Percentiles rank a stretch among this genome's conserved stretches.
These are phyloP conservation scores for Begonia masoniana DNA, from an alignment of 306 rosid genomes.

Conservation along the genomic window DNA sequence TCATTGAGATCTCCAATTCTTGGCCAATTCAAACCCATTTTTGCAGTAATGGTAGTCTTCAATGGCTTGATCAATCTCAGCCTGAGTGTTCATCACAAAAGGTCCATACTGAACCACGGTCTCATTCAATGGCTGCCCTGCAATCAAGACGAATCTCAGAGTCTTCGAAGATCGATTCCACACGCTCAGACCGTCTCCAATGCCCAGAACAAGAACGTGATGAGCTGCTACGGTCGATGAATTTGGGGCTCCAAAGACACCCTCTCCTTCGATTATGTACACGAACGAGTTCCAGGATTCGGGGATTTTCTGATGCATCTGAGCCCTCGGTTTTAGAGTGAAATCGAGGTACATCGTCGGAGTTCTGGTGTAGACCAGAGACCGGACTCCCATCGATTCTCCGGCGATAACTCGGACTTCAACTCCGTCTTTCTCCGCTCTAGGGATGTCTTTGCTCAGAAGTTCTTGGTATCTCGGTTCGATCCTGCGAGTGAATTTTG, in stretches of 20 bases:
- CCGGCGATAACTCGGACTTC: conserved; percentile 86
- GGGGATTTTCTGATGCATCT: conserved; percentile 59
- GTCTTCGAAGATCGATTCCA: conserved; percentile 60
- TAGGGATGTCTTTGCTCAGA: conserved; percentile 56
- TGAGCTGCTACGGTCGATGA: conserved; percentile 39
- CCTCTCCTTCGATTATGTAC: conserved; percentile 85
- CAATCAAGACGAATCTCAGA: conserved; percentile 69
- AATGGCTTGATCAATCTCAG: conserved; percentile 74
- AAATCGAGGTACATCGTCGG: conserved; percentile 93
- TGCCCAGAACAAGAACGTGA: conserved; percentile 66
- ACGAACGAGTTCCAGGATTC: conserved; percentile 83
- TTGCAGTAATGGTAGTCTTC: conserved; percentile 69
- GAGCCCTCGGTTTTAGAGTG: conserved; percentile 63
- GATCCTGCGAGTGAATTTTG: conserved; percentile 31
- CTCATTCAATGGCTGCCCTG: conserved; percentile 83
- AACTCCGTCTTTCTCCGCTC: conserved; percentile 55
- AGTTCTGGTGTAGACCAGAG: conserved; percentile 76
- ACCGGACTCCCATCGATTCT: conserved; percentile 73
- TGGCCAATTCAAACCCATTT: conserved; percentile 92
- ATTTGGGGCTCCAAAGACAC: conserved; percentile 44
- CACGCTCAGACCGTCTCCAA: conserved; percentile 70
- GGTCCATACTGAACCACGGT: conserved; percentile 76
- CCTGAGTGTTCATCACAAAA: conserved; percentile 90
- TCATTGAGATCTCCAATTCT: conserved; percentile 76
- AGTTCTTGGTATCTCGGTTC: conserved; percentile 92